Percentiles rank a stretch among this genome's conserved stretches.
Conservation (phyloP, 2,329 filamentous ascomycete species). For the Aspergillus udagawae region DNA sequence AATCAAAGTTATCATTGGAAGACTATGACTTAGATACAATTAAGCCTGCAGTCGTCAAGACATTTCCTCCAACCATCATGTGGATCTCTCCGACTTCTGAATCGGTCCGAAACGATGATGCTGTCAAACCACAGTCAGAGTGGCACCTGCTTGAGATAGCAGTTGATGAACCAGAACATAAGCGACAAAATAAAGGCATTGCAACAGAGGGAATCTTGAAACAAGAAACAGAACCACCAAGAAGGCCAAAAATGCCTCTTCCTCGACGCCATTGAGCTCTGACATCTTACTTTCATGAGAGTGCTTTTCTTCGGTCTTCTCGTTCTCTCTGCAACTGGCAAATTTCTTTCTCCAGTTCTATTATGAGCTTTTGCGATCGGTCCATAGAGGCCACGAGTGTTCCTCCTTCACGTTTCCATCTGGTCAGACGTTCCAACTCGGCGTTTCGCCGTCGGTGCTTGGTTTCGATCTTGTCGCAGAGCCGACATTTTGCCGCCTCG, state of each 20-base stretch:
- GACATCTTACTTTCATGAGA: slow-evolving; percentile 14
- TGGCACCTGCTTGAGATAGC: slow-evolving; percentile 24
- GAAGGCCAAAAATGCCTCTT: slow-evolving; percentile 13
- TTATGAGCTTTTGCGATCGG: slow-evolving; percentile 68
- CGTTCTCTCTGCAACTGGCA: slow-evolving; percentile 59
- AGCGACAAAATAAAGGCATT: slow-evolving; percentile 11
- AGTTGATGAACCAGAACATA: slow-evolving; percentile 18
- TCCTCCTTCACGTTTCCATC: slow-evolving; percentile 70
- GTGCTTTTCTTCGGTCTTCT: slow-evolving; percentile 33
- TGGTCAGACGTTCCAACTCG: slow-evolving; percentile 68
- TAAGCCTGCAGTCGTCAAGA: slow-evolving; percentile 11
- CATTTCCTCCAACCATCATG: slow-evolving; percentile 23
- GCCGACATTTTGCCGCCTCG: slow-evolving; percentile 66
- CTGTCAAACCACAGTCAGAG: slow-evolving; percentile 17
- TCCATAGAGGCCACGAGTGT: slow-evolving; percentile 58
- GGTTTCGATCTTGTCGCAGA: slow-evolving; percentile 85
- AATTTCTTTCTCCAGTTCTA: slow-evolving; percentile 67
- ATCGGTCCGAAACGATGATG: slow-evolving; percentile 24
- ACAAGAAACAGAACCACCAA: slow-evolving; percentile 17
- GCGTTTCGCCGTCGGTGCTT: slow-evolving; percentile 72
- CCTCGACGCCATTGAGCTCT: slow-evolving; percentile 2
- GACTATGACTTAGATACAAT: slow-evolving; percentile 16
- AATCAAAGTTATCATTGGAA: slow-evolving; percentile 22
- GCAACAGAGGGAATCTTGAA: slow-evolving; percentile 18
- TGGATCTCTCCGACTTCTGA: slow-evolving; percentile 19